Conservation (phyloP, 225 moss, liverwort and hornwort species). For the Climacium dendroides region DNA sequence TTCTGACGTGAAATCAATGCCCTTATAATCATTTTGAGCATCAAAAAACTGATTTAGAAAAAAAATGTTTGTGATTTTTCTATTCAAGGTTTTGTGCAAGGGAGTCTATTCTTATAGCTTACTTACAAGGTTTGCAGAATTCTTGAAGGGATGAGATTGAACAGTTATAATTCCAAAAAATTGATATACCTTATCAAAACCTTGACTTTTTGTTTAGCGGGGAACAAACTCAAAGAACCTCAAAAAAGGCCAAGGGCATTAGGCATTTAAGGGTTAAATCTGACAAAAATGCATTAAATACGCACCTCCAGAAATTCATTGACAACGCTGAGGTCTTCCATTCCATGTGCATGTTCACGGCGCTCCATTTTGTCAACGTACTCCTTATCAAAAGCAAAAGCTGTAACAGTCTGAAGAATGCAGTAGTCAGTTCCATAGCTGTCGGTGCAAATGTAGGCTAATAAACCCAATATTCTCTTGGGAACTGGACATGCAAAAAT, state of each 20-base stretch:
- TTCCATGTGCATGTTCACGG: constrained; percentile 57
- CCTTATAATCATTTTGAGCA: neutral
- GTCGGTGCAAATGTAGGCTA: neutral
- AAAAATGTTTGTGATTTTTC: neutral
- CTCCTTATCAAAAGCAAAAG: constrained; percentile 80
- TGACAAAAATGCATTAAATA: neutral
- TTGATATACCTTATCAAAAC: neutral
- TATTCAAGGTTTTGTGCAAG: neutral
- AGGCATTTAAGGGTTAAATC: neutral
- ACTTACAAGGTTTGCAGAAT: too few species aligned
- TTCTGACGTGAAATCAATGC: neutral
- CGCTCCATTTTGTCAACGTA: constrained; percentile 73
- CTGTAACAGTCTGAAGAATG: constrained; percentile 64
- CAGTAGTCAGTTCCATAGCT: neutral
- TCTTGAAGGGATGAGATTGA: neutral
- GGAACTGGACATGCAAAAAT: neutral
- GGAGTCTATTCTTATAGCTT: too few species aligned
- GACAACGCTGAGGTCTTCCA: constrained; percentile 83
- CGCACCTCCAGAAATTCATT: constrained; percentile 90
- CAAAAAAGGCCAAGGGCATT: too few species aligned
- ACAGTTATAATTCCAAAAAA: neutral
- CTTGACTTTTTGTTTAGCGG: neutral
- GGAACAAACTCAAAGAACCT: neutral
- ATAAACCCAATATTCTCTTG: neutral
- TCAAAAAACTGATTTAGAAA: neutral